Base-by-base conservation (phyloP, 1,139 yeast genomes). In the Sugiyamaella paludigena region DNA sequence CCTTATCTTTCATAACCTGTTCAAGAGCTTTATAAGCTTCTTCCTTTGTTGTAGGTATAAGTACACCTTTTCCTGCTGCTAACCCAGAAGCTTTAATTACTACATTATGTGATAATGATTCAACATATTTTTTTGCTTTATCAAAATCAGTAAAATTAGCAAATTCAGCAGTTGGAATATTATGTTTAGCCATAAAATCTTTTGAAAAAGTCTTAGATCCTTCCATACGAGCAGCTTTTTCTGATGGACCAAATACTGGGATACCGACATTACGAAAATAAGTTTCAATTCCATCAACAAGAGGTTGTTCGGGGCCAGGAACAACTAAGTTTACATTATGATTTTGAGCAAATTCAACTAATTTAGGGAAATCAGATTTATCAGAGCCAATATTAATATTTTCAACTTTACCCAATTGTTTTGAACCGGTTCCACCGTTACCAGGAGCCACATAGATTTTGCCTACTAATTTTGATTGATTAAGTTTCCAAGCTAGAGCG, bases 261-360 rank as follows among this genome's bases (percentile, higher is more conserved):
- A 94, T 83, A 58, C 98, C 98, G 49, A 85, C 84, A 47, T 67
- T 67, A 34, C 71, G 70, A 76, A 92, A 91, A 45, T 75, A 73
- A 19, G 83, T 71, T 32, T 91, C 70, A 53, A 92, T 82, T 41
- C 99, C 99, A 64, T 92, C 98, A 36, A 92, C 97, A 55, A 94
- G 76, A 36, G 98, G 98, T 70, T 89, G 96, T 71, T 94, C 99
- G n/a, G 99, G 98, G 38, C 99, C 99, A 34, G 98, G 98, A 45
- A 94, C 77, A 10, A 89, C 98, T 56, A 94, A 76, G 47, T 76
- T 78, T 51, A 94, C 77, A 8, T 77, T 63, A 52, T 91, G 74
- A 37, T 79, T 79, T n/a, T 75, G 66, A 10, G 68, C 67, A 48
- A 64, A 64, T 38, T 61, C 61, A 54, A 79, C 78, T 36, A 81